Percentiles rank a stretch among this genome's conserved stretches.
These are phyloP conservation scores for Ophiostoma novo-ulmi DNA, from an alignment of 2,329 filamentous ascomycete genomes.

Conservation along the genomic window DNA sequence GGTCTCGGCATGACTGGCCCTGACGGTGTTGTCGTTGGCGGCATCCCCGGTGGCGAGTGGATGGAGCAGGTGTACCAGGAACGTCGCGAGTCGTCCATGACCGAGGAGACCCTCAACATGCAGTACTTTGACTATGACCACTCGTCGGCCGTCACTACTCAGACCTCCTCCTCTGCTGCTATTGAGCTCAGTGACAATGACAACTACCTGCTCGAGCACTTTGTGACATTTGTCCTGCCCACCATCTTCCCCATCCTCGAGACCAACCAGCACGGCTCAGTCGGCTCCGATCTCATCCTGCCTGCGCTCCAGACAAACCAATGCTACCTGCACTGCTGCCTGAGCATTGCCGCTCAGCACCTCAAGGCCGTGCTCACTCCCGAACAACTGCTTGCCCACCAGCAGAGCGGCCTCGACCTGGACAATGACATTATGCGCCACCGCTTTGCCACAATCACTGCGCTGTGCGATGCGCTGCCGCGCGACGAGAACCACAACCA, in stretches of 20 bases:
- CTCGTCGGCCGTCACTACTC: constrained; percentile 52
- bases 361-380: constrained; percentile 66
- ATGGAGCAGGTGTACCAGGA: constrained; percentile 65
- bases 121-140: constrained; percentile 82
- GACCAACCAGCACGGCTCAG: constrained; percentile 77
- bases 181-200: constrained; percentile 86
- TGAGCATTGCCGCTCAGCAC: constrained; percentile 89
- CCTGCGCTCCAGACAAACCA: constrained; percentile 87
- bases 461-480: constrained; percentile 76
- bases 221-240: constrained; percentile 79
- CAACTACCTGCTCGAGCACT: constrained; percentile 81
- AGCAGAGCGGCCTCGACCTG: constrained; percentile 61
- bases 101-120: constrained; percentile 62
- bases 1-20: constrained; percentile 19
- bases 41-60: constrained; percentile 53
- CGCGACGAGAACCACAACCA: constrained; percentile 76
- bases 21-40: background rate
- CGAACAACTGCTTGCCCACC: background rate
- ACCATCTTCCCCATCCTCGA: constrained; percentile 90
- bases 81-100: constrained; percentile 58
- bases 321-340: constrained; percentile 89
- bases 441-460: constrained; percentile 78
- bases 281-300: constrained; percentile 75
- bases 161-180: constrained; percentile 41
- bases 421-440: constrained; percentile 91